Base-by-base conservation (phyloP, 176 grass and related monocot genomes). In the Ensete ventricosum region DNA sequence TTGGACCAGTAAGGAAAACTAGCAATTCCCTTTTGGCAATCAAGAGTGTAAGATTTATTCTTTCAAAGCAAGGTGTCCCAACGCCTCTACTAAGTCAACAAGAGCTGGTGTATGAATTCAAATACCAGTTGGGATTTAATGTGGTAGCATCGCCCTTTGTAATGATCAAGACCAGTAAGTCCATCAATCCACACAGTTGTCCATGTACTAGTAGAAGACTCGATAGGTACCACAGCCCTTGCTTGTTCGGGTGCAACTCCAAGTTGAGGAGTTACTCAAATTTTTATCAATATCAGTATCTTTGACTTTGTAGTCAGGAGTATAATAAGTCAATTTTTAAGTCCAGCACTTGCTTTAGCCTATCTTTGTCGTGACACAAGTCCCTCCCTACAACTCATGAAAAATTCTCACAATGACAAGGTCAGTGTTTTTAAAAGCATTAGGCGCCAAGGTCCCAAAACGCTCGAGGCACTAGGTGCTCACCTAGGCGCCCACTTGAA, bases 331-430 rank as follows among this genome's bases (percentile, higher is more conserved):
- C 52, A 60, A 75, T 53, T 73, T 64, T 64, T 64, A 64, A 21
- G 25, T 64, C 21, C 21, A 64, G 27, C n/a, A 24, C 21, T 62
- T 63, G 26, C 73, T 76, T 76, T 76, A 63, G 55, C 63, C 17
- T 78, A 0, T 78, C 0, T 77, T 64, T 77, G 76, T 43, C 22
- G 50, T 78, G 51, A 67, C 76, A 68, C 67, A 78, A 78, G 51
- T 78, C 76, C 51, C 22, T 78, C 51, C 21, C 14, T 78, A 48
- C 6, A 68, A 67, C 50, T 78, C 63, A 69, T 78, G 76, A 78
- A 67, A 11, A 69, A 68, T 78, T 78, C 62, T 78, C 63, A 69
- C 14, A 55, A 78, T 2, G 50, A 78, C 29, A 50, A 50, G 63
- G 63, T 26, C 2, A 29, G 27, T 29, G 2, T 29, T 29, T 29